Conservation (phyloP, 148 eudicot genomes). For the Nepenthes mirabilis region DNA sequence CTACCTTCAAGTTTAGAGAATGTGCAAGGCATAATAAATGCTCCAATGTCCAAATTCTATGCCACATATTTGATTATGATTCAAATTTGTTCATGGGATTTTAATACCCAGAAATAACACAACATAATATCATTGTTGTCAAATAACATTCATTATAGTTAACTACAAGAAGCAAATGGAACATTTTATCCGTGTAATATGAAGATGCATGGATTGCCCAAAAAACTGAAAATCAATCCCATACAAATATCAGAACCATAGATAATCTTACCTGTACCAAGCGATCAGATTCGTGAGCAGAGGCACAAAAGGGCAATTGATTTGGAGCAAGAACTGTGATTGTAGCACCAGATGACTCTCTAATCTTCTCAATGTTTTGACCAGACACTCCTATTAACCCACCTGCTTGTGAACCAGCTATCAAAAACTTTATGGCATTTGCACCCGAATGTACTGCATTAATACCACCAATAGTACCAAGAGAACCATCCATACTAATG, state of each 20-base stretch:
- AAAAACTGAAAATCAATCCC: no score
- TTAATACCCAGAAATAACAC: no score
- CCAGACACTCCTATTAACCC: conserved; percentile 79
- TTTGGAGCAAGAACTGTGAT: conserved; percentile 69
- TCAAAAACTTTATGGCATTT: conserved; percentile 64
- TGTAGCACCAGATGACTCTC: conserved; percentile 75
- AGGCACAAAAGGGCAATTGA: conserved; percentile 84
- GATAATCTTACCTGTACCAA: conserved; percentile 61
- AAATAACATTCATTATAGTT: no score
- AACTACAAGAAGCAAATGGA: no score
- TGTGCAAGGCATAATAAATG: no score
- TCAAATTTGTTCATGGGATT: no score
- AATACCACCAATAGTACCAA: conserved; percentile 16
- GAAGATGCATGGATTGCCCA: no score
- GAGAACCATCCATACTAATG: conserved; percentile 16
- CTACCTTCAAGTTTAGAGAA: no score
- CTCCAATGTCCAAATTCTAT: no score
- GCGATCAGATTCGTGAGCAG: conserved; percentile 88
- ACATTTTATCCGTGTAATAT: no score
- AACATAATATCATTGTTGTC: no score
- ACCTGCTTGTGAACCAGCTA: conserved; percentile 97
- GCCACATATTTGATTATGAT: no score
- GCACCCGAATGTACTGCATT: conserved; percentile 50
- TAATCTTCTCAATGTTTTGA: conserved; percentile 80
- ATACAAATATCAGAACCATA: background rate